Conservation (phyloP, 108 stramenopile genomes). For the Nitzschia putrida region DNA sequence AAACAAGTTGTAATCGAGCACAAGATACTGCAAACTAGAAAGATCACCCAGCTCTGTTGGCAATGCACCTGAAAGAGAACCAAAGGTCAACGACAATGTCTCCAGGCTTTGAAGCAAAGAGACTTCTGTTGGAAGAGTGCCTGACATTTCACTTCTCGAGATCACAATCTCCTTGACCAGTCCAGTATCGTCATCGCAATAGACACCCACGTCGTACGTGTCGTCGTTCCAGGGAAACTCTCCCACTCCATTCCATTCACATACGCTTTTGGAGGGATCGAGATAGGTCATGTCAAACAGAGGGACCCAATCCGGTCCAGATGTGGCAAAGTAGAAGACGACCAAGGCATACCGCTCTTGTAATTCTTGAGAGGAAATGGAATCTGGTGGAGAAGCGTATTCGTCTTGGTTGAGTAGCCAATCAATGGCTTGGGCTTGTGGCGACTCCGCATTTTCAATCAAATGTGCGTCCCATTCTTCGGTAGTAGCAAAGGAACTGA, state of each 20-base stretch:
- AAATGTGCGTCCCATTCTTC: too few relatives aligned
- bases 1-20: slow-evolving; percentile 13
- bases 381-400: neutral
- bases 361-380: neutral
- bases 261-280: slow-evolving; percentile 22
- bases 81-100: neutral
- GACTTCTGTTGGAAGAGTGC: slow-evolving; percentile 10
- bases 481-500: too few relatives aligned
- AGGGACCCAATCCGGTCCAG: slow-evolving; percentile 14
- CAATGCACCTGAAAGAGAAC: neutral
- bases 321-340: slow-evolving; percentile 21
- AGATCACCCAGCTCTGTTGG: slow-evolving; percentile 22
- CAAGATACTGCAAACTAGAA: slow-evolving; percentile 2
- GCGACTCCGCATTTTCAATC: neutral
- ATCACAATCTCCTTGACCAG: slow-evolving; percentile 20
- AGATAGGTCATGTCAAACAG: neutral
- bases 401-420: slow-evolving; percentile 2
- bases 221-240: slow-evolving; percentile 17
- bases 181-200: neutral
- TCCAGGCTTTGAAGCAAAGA: slow-evolving; percentile 2
- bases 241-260: slow-evolving; percentile 40
- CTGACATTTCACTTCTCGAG: slow-evolving; percentile 6
- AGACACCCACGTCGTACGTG: too few relatives aligned
- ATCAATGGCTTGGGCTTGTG: slow-evolving; percentile 14
- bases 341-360: slow-evolving; percentile 28